phyloP scores from a whole-genome alignment of 108 stramenopile genomes.

The Cyclotella cryptica region DNA sequence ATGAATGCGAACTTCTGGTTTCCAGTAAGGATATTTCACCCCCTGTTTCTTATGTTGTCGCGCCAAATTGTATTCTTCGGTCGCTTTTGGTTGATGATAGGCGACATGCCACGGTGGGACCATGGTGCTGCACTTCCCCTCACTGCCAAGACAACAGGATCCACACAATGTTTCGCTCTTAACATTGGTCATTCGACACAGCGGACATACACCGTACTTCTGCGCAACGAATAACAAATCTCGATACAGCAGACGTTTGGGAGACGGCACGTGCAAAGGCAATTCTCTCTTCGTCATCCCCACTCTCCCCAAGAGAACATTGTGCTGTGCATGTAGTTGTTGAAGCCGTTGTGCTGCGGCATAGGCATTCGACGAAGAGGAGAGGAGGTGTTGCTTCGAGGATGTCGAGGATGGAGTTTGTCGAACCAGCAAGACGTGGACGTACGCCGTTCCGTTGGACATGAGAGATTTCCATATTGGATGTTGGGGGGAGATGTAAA shows the following conservation, averaged over 20 bases:
- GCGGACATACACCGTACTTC: constrained; percentile 44
- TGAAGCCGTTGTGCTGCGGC: constrained; percentile 40
- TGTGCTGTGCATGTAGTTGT: constrained; percentile 49
- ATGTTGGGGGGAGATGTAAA: constrained; percentile 57
- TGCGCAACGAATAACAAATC: constrained; percentile 68
- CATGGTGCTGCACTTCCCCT: constrained; percentile 20
- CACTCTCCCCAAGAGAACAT: constrained; percentile 71
- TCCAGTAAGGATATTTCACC: constrained; percentile 82
- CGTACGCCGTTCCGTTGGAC: constrained; percentile 71
- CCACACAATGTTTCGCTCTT: not conserved
- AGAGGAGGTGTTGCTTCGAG: constrained; percentile 18
- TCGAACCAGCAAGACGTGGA: constrained; percentile 71
- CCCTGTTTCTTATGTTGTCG: constrained; percentile 63
- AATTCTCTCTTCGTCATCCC: constrained; percentile 76
- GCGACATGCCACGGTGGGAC: constrained; percentile 79
- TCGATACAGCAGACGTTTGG: constrained; percentile 66
- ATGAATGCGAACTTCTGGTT: constrained; percentile 83
- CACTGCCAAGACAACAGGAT: constrained; percentile 2
- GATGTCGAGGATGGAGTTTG: constrained; percentile 33
- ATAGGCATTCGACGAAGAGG: constrained; percentile 40
- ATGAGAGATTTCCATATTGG: constrained; percentile 71
- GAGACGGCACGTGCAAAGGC: constrained; percentile 74
- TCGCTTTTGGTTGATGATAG: constrained; percentile 66
- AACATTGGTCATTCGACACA: constrained; percentile 5
- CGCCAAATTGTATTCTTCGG: constrained; percentile 54